Evolutionary conservation across 192 early-diverging fungal species (phyloP), one percentile per base, ranked within the genome.

Genomic region (Umbelopsis isabellina): DNA sequence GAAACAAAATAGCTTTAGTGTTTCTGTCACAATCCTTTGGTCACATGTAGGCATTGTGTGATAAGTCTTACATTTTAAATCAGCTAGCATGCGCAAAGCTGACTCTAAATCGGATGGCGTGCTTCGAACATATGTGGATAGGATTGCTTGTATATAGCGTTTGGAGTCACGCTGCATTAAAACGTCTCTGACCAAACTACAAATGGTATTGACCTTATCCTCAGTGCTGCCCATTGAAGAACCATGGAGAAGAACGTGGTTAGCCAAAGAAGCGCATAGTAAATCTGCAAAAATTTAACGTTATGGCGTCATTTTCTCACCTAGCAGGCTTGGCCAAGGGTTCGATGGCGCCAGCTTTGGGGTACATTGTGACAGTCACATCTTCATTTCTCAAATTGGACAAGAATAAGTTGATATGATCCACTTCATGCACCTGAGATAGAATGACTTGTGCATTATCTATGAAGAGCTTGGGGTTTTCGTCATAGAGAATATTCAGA

Each of bases 321-420:
- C 46, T 46, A 3, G 58, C 37, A 44, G 67, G 25, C 11, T 33
- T 33, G 0, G 46, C 16, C 16, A 47, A 37, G 22, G 46, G 51
- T 10, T n/a, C 37, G 23, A 33, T 21, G 2, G 37, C 18, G 48
- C 65, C 68, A 66, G 67, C 44, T 46, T 58, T 82, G 1, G 85
- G 75, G 75, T 95, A 98, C 90, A 94, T 90, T 6, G 94, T 91
- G 48, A 75, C 70, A 0, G 90, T 91, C 4, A 95, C 91, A 84
- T 98, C 93, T 67, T 95, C 92, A 58, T 93, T 87, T 49, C 87
- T 77, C 53, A 65, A 81, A 25, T 86, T 85, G 0, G 92, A 92
- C 15, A 98, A 74, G 82, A 99, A 95, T 74, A 99, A 72, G 73
- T 97, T 99, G 65, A 99, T 80, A 74, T 91, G 84, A 67, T 99